Conservation (phyloP, 1,284 basidiomycete species). For the Sporisorium scitamineum region DNA sequence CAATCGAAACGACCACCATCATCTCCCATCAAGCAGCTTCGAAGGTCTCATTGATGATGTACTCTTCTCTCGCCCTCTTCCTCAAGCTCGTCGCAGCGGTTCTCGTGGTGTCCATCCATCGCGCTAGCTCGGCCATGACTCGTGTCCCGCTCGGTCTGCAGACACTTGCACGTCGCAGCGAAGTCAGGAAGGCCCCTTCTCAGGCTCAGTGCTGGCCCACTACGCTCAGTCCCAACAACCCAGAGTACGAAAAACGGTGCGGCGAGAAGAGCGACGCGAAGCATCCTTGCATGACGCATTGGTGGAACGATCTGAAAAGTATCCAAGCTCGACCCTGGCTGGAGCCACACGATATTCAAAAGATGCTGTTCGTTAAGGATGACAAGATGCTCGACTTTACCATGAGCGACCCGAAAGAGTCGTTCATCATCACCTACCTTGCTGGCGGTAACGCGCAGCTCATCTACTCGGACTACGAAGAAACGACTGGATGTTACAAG, state of each 20-base stretch:
- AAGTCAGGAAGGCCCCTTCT: not conserved
- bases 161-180: not conserved
- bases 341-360: not conserved
- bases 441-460: not conserved
- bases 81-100: not conserved
- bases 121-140: not conserved
- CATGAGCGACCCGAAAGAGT: not conserved
- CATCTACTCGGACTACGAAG: slow-evolving; percentile 1
- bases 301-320: not conserved
- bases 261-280: not conserved
- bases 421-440: slow-evolving; percentile 8
- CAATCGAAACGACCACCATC: not conserved
- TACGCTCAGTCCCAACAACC: not conserved
- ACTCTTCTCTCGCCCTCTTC: not conserved
- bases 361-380: not conserved
- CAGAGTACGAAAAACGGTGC: not conserved
- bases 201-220: not conserved
- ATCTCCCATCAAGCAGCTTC: not conserved
- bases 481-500: slow-evolving; percentile 2
- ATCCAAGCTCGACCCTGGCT: not conserved
- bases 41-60: not conserved
- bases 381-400: slow-evolving; percentile 12
- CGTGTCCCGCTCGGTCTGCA: not conserved
- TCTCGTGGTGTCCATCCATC: not conserved
- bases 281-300: not conserved